Base-by-base conservation (phyloP, 2,329 filamentous ascomycete genomes). In the Lachnellula cervina region DNA sequence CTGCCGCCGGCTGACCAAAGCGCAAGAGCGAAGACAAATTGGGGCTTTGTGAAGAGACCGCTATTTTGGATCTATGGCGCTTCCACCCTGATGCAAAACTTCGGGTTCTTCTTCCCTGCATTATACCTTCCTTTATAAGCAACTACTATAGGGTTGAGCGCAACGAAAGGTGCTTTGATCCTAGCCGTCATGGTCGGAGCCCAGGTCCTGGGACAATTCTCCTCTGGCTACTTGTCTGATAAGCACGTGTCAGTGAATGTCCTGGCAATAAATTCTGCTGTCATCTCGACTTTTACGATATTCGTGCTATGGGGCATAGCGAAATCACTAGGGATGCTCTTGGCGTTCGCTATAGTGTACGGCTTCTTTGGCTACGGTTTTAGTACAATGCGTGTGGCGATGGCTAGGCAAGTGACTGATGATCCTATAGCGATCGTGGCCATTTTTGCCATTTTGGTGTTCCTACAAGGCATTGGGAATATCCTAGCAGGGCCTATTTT, bases 81-180 rank as follows among this genome's bases (percentile, higher is more conserved):
- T 34, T 75, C 74, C 17, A 80, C 74, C 32, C 66, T 77, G 2
- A 65, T 78, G 21, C 76, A 79, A 61, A 76, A 73, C 55, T 71
- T 73, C 23, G 78, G 77, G 2, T 80, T 78, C 61, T 76, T 76
- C 42, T 72, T 80, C 37, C 78, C 78, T 11, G 72, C 77, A 35
- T 73, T 76, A 0, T 78, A 77, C 59, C 68, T 79, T 1, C 83
- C 88, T 13, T 88, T 87, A 64, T 92, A 90, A 66, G 85, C 86
- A 38, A 77, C 80, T 51, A 77, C 77, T 1, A 80, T 91, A 37
- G 88, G 88, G 0, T 77, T 90, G 38, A 77, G 76, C 1, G 74
- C 86, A 2, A 77, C 80, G 3, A 82, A 90, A 64, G 88, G 86
- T 7, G 83, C 84, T 1, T 46, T 80, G 1, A 70, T 81, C 53